A percentile compares a stretch with the other conserved stretches of the same genome.
Evolutionary conservation across 306 rosid species (phyloP).

Genomic region (Cucurbita maxima): DNA sequence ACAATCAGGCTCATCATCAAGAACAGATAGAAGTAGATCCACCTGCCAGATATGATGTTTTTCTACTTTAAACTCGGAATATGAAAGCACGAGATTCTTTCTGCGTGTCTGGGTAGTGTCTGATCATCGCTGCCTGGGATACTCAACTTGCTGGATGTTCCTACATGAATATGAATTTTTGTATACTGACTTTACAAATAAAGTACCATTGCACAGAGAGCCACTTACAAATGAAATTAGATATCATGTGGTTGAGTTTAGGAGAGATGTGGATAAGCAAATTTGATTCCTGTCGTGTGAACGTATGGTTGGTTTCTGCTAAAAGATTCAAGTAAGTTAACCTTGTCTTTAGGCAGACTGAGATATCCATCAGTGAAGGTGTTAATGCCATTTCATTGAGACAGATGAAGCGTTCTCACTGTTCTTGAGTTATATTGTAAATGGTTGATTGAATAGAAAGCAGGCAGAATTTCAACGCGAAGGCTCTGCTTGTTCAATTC

Average conservation of each 20-base stretch:
- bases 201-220: not conserved
- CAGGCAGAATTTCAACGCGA: not conserved
- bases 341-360: not conserved
- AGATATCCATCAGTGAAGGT: not conserved
- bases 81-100: not conserved
- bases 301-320: not conserved
- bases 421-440: not conserved
- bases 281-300: not conserved
- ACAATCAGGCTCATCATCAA: conserved; percentile 7
- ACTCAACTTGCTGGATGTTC: not conserved
- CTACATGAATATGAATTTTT: not conserved
- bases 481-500: not conserved
- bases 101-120: not conserved
- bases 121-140: not conserved
- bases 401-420: not conserved
- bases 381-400: not conserved
- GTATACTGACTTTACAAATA: not conserved
- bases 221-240: not conserved
- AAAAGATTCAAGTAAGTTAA: not conserved
- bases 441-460: not conserved
- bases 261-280: not conserved
- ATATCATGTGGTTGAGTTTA: not conserved
- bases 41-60: not conserved
- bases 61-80: not conserved
- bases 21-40: conserved; percentile 10